Conservation (phyloP, 768 basidiomycete species). For the Chalciporus sphaerocephalus region DNA sequence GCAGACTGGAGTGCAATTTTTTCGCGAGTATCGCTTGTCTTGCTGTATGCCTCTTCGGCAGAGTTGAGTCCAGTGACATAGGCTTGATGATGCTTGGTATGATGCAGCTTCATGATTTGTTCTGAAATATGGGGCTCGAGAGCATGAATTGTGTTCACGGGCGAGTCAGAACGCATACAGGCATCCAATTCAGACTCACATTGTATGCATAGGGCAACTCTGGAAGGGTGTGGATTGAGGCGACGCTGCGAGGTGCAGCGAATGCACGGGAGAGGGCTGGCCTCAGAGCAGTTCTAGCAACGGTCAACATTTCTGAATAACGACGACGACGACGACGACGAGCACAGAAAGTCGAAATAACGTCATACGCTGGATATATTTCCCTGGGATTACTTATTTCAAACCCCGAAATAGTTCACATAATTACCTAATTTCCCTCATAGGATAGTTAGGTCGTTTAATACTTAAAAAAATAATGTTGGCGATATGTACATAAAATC, state of each 20-base stretch:
- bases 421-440: neutral
- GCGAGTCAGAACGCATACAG: too few relatives aligned
- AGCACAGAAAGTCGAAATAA: neutral
- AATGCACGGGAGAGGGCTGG: slow-evolving; percentile 46
- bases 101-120: slow-evolving; percentile 93
- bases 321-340: neutral
- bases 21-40: slow-evolving; percentile 61
- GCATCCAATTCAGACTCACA: slow-evolving; percentile 41
- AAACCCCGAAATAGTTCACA: slow-evolving; percentile 1
- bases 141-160: slow-evolving; percentile 49
- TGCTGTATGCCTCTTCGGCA: slow-evolving; percentile 79
- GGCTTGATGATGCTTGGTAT: slow-evolving; percentile 85
- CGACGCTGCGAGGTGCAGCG: slow-evolving; percentile 36
- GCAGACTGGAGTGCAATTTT: slow-evolving; percentile 84
- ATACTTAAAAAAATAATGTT: too few relatives aligned
- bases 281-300: slow-evolving; percentile 41
- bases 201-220: slow-evolving; percentile 77
- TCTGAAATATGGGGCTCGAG: slow-evolving; percentile 89
- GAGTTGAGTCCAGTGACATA: slow-evolving; percentile 95
- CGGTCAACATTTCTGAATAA: slow-evolving; percentile 43
- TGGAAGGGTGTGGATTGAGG: slow-evolving; percentile 69
- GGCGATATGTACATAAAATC: too few relatives aligned
- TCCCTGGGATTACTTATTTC: neutral
- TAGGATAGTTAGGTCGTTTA: too few relatives aligned
- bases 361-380: slow-evolving; percentile 7